Evolutionary conservation across 306 rosid genomes (phyloP), one percentile per base, ranked within the genome.

Genomic region (Trifolium fragiferum): DNA sequence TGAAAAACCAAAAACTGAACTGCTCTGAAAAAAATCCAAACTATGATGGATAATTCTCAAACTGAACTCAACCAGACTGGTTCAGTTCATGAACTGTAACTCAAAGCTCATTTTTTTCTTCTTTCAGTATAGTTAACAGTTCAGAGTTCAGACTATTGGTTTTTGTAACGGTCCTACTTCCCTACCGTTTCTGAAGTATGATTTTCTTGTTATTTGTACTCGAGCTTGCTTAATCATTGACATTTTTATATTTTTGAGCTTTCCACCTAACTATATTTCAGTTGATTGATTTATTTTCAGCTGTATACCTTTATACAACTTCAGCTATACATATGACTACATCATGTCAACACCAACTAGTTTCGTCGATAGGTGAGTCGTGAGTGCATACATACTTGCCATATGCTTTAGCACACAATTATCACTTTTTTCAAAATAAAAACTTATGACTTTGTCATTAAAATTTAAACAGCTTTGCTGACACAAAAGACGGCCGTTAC

Each of bases 301-400:
- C 87, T 95, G 99, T 87, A 82, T 95, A 79, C 98, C 99, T 68
- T 84, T 95, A 40, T 89, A 92, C 93, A 92, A 86, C 91, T 95
- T 95, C 98, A 92, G 89, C 89, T 92, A 89, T 74, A 86, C 84
- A 44, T 92, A 95, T 80, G 96, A 92, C 78, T 95, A 92, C 80
- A 83, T 95, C 85, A 87, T 86, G 93, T 92, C 98, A 37, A 82
- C 97, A 16, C 25, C 93, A 61, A 89, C 84, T 81, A 95, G 99
- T 82, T 95, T 95, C 69, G 99, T 95, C 3, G 99, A 95, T 91
- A 95, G 98, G 99, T 95, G 82, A 84, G 82, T 95, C n/a, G n/a
- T n/a, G 76, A 81, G 80, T 16, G 25, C 66, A 63, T 57, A 19
- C 62, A 27, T 68, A 15, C 55, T 30, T 51, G n/a, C 27, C 63